Evolutionary conservation across 345 rosid genomes (phyloP).

Genomic region (Luvunga scandens): DNA sequence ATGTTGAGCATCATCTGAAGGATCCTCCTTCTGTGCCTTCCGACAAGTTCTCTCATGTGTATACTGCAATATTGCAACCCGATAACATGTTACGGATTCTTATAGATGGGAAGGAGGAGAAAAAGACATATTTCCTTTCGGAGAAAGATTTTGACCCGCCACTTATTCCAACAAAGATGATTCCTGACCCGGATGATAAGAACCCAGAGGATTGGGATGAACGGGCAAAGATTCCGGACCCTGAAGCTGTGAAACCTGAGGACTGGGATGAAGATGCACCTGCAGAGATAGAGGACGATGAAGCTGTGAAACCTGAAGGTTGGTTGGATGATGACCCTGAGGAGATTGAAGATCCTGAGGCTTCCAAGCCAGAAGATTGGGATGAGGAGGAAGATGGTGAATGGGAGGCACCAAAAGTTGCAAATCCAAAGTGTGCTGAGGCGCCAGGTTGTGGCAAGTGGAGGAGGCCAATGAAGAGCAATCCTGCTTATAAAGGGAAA

Average conservation of each 20-base stretch:
- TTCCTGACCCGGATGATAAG: conserved; percentile 48
- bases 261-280: conserved; percentile 69
- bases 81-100: conserved; percentile 41
- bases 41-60: conserved; percentile 54
- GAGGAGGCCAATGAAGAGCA: conserved; percentile 49
- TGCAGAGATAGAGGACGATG: conserved; percentile 41
- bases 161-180: conserved; percentile 43
- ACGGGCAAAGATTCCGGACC: conserved; percentile 40
- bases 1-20: conserved; percentile 52
- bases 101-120: conserved; percentile 52
- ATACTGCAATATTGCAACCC: conserved; percentile 50
- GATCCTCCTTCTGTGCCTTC: conserved; percentile 45
- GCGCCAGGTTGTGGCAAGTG: conserved; percentile 66
- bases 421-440: conserved; percentile 41
- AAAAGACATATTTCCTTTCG: conserved; percentile 39
- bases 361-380: conserved; percentile 58
- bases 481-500: conserved; percentile 55
- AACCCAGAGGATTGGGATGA: conserved; percentile 68
- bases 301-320: conserved; percentile 58
- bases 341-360: conserved; percentile 62
- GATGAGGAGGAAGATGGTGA: conserved; percentile 65
- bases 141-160: conserved; percentile 54
- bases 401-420: conserved; percentile 51
- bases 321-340: conserved; percentile 55
- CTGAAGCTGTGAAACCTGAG: conserved; percentile 46